Percentiles rank a stretch among this genome's conserved stretches.
phyloP scores from a whole-genome alignment of 2,329 filamentous ascomycete species.

The Aspergillus proliferans region DNA sequence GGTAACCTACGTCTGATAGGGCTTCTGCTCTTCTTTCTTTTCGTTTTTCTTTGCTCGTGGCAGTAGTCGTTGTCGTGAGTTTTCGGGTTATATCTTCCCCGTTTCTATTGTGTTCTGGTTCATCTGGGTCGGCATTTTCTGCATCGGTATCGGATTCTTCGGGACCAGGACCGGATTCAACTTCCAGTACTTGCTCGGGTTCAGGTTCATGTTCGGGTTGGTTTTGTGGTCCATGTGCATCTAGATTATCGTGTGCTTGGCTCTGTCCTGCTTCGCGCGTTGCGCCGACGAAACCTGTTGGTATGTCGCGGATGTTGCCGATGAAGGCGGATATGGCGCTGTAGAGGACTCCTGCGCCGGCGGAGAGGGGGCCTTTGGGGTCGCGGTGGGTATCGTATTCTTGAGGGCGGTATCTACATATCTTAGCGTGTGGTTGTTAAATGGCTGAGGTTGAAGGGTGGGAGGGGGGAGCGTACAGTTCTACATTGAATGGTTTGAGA shows the following conservation, averaged over 20 bases:
- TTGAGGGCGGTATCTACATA: slow-evolving; percentile 43
- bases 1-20: slow-evolving; percentile 54
- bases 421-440: slow-evolving; percentile 1
- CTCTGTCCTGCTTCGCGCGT: not conserved
- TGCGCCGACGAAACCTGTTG: slow-evolving; percentile 41
- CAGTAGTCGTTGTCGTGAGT: not conserved
- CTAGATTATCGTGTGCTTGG: not conserved
- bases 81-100: not conserved
- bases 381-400: slow-evolving; percentile 76
- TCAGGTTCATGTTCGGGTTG: not conserved
- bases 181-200: not conserved
- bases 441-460: slow-evolving; percentile 26
- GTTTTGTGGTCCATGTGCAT: not conserved
- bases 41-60: not conserved
- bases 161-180: not conserved
- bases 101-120: not conserved
- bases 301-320: slow-evolving; percentile 73
- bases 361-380: slow-evolving; percentile 72
- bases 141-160: not conserved
- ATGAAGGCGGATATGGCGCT: slow-evolving; percentile 75
- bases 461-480: slow-evolving; percentile 54
- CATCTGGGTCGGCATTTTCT: not conserved
- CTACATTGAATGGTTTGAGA: slow-evolving; percentile 64
- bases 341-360: slow-evolving; percentile 69
- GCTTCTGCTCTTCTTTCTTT: slow-evolving; percentile 1